phyloP scores from a whole-genome alignment of 116 monocot genomes.

The Trichopus zeylanicus region DNA sequence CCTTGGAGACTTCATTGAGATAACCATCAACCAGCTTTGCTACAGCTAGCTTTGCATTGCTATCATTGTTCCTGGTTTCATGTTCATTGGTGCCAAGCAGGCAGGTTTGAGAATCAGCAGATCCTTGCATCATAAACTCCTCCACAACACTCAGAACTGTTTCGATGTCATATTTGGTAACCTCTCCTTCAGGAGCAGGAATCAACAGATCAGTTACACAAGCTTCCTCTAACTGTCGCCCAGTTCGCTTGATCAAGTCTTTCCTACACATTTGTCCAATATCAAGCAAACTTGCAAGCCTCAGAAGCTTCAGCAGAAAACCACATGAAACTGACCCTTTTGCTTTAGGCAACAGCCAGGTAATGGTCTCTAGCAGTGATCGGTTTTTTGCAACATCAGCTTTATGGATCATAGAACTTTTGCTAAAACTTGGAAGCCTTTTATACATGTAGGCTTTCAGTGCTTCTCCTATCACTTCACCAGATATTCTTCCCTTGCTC shows the following conservation, averaged over 20 bases:
- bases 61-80: slow-evolving; percentile 13
- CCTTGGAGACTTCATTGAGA: slow-evolving; percentile 43
- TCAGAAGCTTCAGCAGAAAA: slow-evolving; percentile 54
- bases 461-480: slow-evolving; percentile 55
- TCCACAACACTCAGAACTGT: slow-evolving; percentile 36
- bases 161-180: slow-evolving; percentile 34
- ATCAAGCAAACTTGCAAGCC: slow-evolving; percentile 23
- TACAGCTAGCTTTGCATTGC: slow-evolving; percentile 22
- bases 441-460: slow-evolving; percentile 43
- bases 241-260: slow-evolving; percentile 39
- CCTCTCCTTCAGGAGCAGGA: slow-evolving; percentile 21
- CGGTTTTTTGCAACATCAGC: slow-evolving; percentile 16
- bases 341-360: slow-evolving; percentile 44
- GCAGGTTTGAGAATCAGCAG: slow-evolving; percentile 2
- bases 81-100: slow-evolving; percentile 12
- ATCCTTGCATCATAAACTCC: slow-evolving; percentile 36
- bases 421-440: slow-evolving; percentile 32
- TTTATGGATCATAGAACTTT: slow-evolving; percentile 9
- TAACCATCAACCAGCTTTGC: slow-evolving; percentile 53
- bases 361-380: slow-evolving; percentile 41
- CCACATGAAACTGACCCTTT: slow-evolving; percentile 33
- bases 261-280: slow-evolving; percentile 28
- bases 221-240: slow-evolving; percentile 43
- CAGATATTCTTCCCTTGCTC: slow-evolving; percentile 18
- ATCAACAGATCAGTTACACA: slow-evolving; percentile 54